Evolutionary conservation across 257 asterid species (phyloP).

Genomic region (Ballota nigra): DNA sequence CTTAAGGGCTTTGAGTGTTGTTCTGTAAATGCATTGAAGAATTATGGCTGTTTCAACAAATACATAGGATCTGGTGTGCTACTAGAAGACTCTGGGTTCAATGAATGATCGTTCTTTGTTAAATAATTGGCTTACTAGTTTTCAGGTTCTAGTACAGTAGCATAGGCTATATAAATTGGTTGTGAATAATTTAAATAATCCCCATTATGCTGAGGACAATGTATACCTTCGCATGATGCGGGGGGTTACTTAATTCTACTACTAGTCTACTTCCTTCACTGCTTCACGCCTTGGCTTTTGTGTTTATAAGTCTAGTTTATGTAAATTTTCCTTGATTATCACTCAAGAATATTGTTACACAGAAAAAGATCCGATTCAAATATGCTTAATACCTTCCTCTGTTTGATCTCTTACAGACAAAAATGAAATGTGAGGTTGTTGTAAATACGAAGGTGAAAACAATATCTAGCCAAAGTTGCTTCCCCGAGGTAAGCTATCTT

Average conservation of each 20-base stretch:
- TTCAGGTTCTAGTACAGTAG: neutral
- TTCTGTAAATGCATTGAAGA: neutral
- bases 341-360: neutral
- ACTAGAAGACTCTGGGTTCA: neutral
- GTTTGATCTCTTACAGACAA: constrained; percentile 41
- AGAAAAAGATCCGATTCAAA: neutral
- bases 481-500: constrained; percentile 45
- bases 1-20: neutral
- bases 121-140: neutral
- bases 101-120: neutral
- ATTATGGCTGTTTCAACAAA: neutral
- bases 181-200: neutral
- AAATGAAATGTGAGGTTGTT: constrained; percentile 36
- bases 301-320: neutral
- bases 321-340: neutral
- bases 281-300: neutral
- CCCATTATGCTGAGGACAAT: neutral
- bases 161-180: neutral
- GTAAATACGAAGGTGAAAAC: constrained; percentile 40
- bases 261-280: neutral
- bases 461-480: constrained; percentile 46
- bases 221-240: neutral
- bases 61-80: neutral
- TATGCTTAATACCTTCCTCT: constrained; percentile 13
- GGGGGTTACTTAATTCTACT: neutral